These are phyloP conservation scores for Populus nigra DNA, from an alignment of 345 rosid genomes.

Conservation along the genomic window DNA sequence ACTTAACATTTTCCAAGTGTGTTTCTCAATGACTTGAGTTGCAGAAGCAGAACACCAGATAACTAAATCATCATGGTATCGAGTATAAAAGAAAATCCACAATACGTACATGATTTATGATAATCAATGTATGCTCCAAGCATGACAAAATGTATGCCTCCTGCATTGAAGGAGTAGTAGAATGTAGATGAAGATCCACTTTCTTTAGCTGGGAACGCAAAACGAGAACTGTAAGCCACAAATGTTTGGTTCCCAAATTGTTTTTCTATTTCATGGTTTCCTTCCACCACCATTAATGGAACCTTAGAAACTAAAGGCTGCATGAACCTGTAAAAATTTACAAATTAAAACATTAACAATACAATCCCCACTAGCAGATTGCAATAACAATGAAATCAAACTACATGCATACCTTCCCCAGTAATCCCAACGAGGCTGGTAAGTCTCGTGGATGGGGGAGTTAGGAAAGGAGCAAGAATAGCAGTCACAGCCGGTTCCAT, in stretches of 20 bases:
- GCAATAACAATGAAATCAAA: neutral
- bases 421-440: constrained; percentile 98
- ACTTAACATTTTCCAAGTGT: no score
- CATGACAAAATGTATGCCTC: constrained; percentile 91
- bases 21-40: no score
- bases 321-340: constrained; percentile 61
- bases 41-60: no score
- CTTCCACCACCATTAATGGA: constrained; percentile 84
- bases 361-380: neutral
- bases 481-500: constrained; percentile 58
- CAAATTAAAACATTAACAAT: neutral
- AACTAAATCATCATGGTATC: no score
- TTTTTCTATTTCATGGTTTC: constrained; percentile 80
- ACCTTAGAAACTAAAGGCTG: constrained; percentile 62
- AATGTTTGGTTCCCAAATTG: constrained; percentile 67
- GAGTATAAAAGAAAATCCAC: neutral
- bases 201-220: constrained; percentile 74
- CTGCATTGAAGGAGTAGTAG: constrained; percentile 88
- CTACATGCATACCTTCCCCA: constrained; percentile 77
- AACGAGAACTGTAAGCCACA: constrained; percentile 82
- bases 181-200: constrained; percentile 67
- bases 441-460: constrained; percentile 66
- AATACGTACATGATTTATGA: constrained; percentile 50
- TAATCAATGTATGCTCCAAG: constrained; percentile 72
- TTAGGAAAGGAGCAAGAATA: constrained; percentile 51